Conservation (phyloP, 176 grass and related monocot genomes). For the Paspalum notatum region DNA sequence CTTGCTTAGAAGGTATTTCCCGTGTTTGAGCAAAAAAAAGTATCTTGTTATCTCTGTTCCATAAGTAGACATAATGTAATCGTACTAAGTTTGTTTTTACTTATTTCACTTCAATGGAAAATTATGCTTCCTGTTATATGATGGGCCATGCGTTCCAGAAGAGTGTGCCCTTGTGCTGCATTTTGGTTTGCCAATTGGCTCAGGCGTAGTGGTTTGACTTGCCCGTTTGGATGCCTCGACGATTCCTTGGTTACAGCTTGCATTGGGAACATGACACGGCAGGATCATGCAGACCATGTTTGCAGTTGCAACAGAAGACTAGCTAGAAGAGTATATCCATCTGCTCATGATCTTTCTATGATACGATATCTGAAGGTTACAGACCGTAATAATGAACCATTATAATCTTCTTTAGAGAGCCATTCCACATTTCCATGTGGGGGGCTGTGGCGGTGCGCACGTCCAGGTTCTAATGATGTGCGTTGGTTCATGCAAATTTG, state of each 20-base stretch:
- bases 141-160: neutral
- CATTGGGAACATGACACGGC: neutral
- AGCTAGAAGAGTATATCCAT: neutral
- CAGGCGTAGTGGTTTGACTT: conserved; percentile 24
- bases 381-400: neutral
- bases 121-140: conserved; percentile 46
- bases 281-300: conserved; percentile 44
- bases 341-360: neutral
- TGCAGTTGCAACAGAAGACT: neutral
- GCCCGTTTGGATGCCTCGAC: neutral
- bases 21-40: conserved; percentile 61
- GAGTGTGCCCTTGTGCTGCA: neutral
- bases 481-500: neutral
- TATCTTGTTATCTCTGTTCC: conserved; percentile 55
- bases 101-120: conserved; percentile 63
- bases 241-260: conserved; percentile 34
- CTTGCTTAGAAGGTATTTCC: conserved; percentile 70
- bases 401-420: neutral
- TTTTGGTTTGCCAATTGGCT: conserved; percentile 3
- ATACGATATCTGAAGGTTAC: conserved; percentile 9
- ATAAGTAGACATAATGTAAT: conserved; percentile 79
- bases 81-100: conserved; percentile 58
- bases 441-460: conserved; percentile 3
- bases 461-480: neutral
- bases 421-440: neutral